Percentiles rank a stretch among this genome's conserved stretches.
phyloP scores from a whole-genome alignment of 305 asterid species.

The Nicotiana rustica region DNA sequence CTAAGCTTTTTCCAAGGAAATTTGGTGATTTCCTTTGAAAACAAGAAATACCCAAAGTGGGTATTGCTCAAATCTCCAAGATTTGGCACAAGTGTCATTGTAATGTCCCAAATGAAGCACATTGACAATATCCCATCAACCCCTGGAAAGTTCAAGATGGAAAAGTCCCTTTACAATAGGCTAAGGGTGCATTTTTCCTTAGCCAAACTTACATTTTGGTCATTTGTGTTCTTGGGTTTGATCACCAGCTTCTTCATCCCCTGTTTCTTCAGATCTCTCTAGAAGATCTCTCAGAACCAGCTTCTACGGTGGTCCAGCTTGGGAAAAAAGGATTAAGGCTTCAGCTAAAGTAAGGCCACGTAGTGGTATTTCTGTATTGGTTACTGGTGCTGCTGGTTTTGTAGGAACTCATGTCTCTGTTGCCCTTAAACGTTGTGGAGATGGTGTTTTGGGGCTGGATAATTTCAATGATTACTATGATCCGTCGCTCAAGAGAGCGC shows the following conservation, averaged over 20 bases:
- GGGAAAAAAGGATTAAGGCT: conserved; percentile 69
- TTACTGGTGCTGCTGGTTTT: conserved; percentile 96
- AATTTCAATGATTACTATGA: conserved; percentile 87
- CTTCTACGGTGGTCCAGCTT: conserved; percentile 61
- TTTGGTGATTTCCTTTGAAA: conserved; percentile 28
- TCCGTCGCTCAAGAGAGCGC: conserved; percentile 75
- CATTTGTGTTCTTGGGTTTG: conserved; percentile 70
- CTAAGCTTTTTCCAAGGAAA: conserved; percentile 35
- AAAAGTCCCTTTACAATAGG: conserved; percentile 69
- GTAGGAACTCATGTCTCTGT: conserved; percentile 92
- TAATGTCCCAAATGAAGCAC: conserved; percentile 68
- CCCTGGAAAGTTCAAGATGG: conserved; percentile 84
- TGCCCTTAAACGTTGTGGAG: conserved; percentile 93
- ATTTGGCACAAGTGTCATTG: conserved; percentile 33
- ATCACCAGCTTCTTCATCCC: conserved; percentile 70
- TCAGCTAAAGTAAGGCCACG: conserved; percentile 82
- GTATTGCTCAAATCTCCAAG: conserved; percentile 43
- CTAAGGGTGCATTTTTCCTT: conserved; percentile 75
- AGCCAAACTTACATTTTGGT: conserved; percentile 89
- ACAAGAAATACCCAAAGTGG: conserved; percentile 38
- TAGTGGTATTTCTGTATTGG: conserved; percentile 86
- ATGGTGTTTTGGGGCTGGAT: conserved; percentile 87
- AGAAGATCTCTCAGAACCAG: conserved; percentile 79
- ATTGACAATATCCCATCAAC: conserved; percentile 70
- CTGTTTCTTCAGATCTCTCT: conserved; percentile 67